Percentiles rank a stretch among this genome's conserved stretches.
phyloP scores from a whole-genome alignment of 2,329 filamentous ascomycete species.

The Exophiala sp. region DNA sequence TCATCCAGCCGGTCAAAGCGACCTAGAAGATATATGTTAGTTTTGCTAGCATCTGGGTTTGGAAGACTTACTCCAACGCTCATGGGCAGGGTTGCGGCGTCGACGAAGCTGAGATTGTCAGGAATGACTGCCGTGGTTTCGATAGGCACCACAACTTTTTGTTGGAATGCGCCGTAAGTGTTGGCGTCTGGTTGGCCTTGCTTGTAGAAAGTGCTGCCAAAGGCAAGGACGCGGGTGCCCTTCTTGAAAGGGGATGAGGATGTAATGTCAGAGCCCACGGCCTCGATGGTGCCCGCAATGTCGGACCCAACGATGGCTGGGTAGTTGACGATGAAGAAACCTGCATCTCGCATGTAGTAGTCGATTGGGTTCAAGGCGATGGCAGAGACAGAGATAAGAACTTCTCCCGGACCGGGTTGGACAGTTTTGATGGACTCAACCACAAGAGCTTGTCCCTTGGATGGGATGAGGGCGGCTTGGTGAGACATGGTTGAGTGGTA shows the following conservation, averaged over 20 bases:
- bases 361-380: slow-evolving; percentile 44
- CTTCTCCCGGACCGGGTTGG: slow-evolving; percentile 34
- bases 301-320: slow-evolving; percentile 33
- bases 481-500: slow-evolving; percentile 3
- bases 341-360: slow-evolving; percentile 25
- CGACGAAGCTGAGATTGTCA: slow-evolving; percentile 28
- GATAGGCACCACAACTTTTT: slow-evolving; percentile 31
- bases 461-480: slow-evolving; percentile 10
- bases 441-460: slow-evolving; percentile 2
- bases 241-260: slow-evolving; percentile 22
- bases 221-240: slow-evolving; percentile 33
- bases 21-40: slow-evolving; percentile 2
- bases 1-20: slow-evolving; percentile 31
- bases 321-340: slow-evolving; percentile 26
- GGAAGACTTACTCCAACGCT: slow-evolving; percentile 16
- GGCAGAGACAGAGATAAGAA: slow-evolving; percentile 42
- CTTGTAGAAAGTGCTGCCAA: slow-evolving; percentile 31
- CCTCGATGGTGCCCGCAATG: slow-evolving; percentile 32
- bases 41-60: too few species aligned
- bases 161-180: slow-evolving; percentile 33
- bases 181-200: slow-evolving; percentile 23
- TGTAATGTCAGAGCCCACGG: slow-evolving; percentile 30
- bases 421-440: slow-evolving; percentile 24
- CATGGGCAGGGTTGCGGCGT: slow-evolving; percentile 31
- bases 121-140: slow-evolving; percentile 34